Percentiles rank a stretch among this genome's conserved stretches.
phyloP scores from a whole-genome alignment of 208 protist genomes.

The Crithidia thermophila region DNA sequence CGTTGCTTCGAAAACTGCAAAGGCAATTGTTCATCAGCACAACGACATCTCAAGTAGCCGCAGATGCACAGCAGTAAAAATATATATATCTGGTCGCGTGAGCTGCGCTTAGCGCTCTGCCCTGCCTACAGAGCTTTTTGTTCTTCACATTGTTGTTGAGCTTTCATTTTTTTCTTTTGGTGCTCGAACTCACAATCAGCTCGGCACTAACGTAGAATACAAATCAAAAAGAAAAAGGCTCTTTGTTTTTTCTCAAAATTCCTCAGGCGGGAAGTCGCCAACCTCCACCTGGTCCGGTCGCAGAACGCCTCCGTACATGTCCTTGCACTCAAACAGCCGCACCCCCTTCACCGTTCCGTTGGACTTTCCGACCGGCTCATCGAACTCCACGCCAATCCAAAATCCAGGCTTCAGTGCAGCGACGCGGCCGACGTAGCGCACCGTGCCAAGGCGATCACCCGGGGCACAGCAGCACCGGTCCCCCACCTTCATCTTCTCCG shows the following conservation, averaged over 20 bases:
- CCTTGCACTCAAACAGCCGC: constrained; percentile 86
- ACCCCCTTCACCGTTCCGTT: constrained; percentile 93
- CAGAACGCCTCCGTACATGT: constrained; percentile 85
- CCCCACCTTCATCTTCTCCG: constrained; percentile 76
- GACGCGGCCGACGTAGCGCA: constrained; percentile 89
- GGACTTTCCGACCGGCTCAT: constrained; percentile 95
- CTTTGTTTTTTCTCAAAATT: constrained; percentile 27
- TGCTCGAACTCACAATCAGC: too few relatives aligned
- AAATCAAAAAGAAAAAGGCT: too few relatives aligned
- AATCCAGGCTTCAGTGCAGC: constrained; percentile 84
- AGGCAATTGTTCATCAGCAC: too few relatives aligned
- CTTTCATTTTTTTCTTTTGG: too few relatives aligned
- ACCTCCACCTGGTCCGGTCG: constrained; percentile 88
- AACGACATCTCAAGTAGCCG: too few relatives aligned
- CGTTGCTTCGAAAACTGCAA: too few relatives aligned
- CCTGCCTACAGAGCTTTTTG: too few relatives aligned
- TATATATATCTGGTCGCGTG: too few relatives aligned
- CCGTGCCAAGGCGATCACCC: constrained; percentile 81
- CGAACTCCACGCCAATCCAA: constrained; percentile 94
- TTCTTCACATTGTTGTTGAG: too few relatives aligned
- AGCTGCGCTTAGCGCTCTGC: too few relatives aligned
- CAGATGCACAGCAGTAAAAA: too few relatives aligned
- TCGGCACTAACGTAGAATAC: too few relatives aligned
- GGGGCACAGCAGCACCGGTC: constrained; percentile 85
- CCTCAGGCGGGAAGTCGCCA: constrained; percentile 90